These are phyloP conservation scores for Tylopilus intermedius DNA, from an alignment of 768 basidiomycete species.

Conservation along the genomic window DNA sequence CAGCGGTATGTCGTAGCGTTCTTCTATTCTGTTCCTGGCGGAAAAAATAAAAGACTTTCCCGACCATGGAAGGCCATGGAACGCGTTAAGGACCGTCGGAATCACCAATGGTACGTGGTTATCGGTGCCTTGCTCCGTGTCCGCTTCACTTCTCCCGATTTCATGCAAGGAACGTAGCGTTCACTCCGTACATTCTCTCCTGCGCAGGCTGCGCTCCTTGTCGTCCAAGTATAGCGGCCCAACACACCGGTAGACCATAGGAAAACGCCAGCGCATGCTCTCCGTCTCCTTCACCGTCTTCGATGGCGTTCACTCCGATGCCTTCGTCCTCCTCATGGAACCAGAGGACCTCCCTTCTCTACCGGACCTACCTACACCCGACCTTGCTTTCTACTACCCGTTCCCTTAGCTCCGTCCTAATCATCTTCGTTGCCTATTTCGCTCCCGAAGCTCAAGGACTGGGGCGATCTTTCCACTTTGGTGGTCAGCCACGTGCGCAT, in stretches of 20 bases:
- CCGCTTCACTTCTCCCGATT: background rate
- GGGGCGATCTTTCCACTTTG: constrained; percentile 39
- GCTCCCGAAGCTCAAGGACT: constrained; percentile 24
- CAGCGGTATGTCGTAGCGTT: background rate
- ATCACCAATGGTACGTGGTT: constrained; percentile 21
- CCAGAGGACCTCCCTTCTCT: constrained; percentile 29
- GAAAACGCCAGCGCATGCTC: constrained; percentile 27
- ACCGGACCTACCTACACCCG: constrained; percentile 11
- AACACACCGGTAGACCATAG: constrained; percentile 30
- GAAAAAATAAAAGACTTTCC: background rate
- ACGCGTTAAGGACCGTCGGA: constrained; percentile 9
- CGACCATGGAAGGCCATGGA: background rate
- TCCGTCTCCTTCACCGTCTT: constrained; percentile 25
- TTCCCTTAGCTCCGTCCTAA: background rate
- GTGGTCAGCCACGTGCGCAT: constrained; percentile 20
- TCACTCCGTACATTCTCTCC: background rate
- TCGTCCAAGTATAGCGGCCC: background rate
- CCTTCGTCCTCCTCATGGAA: constrained; percentile 41
- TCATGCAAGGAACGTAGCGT: background rate
- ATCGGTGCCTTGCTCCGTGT: constrained; percentile 41
- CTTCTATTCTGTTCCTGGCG: background rate
- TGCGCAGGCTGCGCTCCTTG: background rate
- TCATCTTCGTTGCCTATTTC: constrained; percentile 1
- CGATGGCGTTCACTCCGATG: constrained; percentile 42
- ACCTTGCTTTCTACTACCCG: background rate